Conservation (phyloP, 2,329 filamentous ascomycete genomes). For the Tolypocladium cylindrosporum region DNA sequence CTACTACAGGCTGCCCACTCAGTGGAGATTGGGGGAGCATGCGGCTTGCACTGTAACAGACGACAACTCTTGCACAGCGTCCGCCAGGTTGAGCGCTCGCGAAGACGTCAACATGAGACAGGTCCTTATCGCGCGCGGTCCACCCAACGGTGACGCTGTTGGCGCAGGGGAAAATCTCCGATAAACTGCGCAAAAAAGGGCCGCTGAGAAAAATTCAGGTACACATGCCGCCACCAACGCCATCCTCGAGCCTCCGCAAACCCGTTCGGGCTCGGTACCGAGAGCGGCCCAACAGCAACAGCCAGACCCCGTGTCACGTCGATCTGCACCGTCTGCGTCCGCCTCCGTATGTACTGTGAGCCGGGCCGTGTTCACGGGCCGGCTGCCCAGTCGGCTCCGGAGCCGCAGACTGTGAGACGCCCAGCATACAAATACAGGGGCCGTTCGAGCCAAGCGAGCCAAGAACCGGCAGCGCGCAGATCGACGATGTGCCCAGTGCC, state of each 20-base stretch:
- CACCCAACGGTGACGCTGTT: background rate
- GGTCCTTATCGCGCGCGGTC: background rate
- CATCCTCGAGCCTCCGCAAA: background rate
- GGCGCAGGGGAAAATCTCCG: background rate
- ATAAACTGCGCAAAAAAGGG: background rate
- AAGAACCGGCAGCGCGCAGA: background rate
- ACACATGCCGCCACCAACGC: background rate
- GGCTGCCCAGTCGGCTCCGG: background rate
- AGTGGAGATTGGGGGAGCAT: background rate
- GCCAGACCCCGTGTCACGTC: background rate
- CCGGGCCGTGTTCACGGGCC: background rate
- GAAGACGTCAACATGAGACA: background rate
- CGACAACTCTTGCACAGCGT: background rate
- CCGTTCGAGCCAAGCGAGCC: background rate
- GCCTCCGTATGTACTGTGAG: background rate
- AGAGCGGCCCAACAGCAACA: background rate
- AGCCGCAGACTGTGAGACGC: background rate
- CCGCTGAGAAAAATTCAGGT: background rate
- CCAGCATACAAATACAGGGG: background rate
- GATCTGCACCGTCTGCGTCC: background rate
- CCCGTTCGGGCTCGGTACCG: background rate
- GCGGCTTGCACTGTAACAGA: background rate
- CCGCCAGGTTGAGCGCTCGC: background rate
- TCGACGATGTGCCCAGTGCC: background rate
- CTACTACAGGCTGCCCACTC: no score